Evolutionary conservation across 2,329 filamentous ascomycete genomes (phyloP), one percentile per base, ranked within the genome.

Genomic region (Tolypocladium tundrense): DNA sequence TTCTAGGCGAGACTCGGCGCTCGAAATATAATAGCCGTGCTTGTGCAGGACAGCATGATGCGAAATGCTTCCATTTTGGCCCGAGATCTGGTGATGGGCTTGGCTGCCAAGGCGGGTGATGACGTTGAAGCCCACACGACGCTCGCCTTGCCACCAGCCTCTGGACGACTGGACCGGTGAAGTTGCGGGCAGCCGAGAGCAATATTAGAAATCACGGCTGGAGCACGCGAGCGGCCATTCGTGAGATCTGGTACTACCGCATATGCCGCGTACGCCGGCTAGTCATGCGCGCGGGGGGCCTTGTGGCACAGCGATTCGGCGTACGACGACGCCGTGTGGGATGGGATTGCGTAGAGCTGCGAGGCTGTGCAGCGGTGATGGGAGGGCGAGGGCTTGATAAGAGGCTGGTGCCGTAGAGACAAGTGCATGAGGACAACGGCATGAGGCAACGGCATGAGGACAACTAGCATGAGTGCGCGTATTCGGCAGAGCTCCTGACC

Each of bases 331-430:
- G 37, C 40, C 35, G 42, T 37, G 53, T 51, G 52, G 52, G 37
- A 54, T 9, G 54, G 43, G 57, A 55, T 60, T 62, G 60, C 60
- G 59, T 59, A 51, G 39, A 52, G 31, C 24, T 24, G 21, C 48
- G 62, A 61, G 62, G 62, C 62, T 63, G 61, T 63, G 62, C 57
- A 56, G 37, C 35, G 54, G 43, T 35, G 45, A 33, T 50, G 45
- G 16, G 16, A 1, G 39, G 24, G 24, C 24, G 43, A 19, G 6
- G 24, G 14, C 43, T 8, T 10, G 2, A 19, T 48, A 31, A 19
- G 7, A 48, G 43, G 8, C 37, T 6, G 37, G 37, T 4, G 37
- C 37, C 37, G 13, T 39, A 39, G 37, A 16, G 13, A 39, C 13
- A 39, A 24, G 2, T 3, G 24, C 24, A 24, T 24, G 24, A 24